These are phyloP conservation scores for Globisporangium orthogonon DNA, from an alignment of 352 stramenopile genomes.

Conservation along the genomic window DNA sequence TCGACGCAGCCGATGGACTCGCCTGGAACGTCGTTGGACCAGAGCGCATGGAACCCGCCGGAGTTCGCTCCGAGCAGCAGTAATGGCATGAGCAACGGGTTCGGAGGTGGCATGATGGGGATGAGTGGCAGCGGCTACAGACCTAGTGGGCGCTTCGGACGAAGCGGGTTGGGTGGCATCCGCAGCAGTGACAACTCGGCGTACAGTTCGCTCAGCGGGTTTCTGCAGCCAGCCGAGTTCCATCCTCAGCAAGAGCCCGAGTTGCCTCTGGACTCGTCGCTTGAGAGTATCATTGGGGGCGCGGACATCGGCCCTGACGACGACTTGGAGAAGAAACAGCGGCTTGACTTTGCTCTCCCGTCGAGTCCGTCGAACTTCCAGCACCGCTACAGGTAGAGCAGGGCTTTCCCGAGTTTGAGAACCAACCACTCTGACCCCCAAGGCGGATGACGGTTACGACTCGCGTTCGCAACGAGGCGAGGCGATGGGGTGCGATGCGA, in stretches of 20 bases:
- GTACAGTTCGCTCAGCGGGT: conserved; percentile 57
- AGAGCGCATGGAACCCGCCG: conserved; percentile 18
- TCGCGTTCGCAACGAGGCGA: not conserved
- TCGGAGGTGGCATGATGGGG: conserved; percentile 39
- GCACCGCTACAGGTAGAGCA: conserved; percentile 33
- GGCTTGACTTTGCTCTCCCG: conserved; percentile 16
- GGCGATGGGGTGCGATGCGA: too few relatives aligned
- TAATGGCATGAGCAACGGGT: conserved; percentile 25
- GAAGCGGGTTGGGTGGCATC: conserved; percentile 23
- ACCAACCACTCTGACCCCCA: not conserved
- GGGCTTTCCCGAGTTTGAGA: conserved; percentile 1
- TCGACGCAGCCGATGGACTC: conserved; percentile 16
- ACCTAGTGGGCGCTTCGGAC: conserved; percentile 13
- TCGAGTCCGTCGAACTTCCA: conserved; percentile 14
- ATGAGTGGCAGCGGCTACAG: conserved; percentile 21
- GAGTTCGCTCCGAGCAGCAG: conserved; percentile 12
- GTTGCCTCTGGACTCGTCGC: conserved; percentile 35
- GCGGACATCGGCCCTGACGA: conserved; percentile 12
- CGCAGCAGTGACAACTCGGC: conserved; percentile 14
- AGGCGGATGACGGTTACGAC: not conserved
- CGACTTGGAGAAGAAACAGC: conserved; percentile 14
- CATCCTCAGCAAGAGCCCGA: conserved; percentile 34
- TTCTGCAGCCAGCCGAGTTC: conserved; percentile 48
- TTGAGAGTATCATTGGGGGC: conserved; percentile 30
- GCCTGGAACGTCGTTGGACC: conserved; percentile 4